Conservation (phyloP, 108 stramenopile species). For the Cylindrotheca fusiformis region DNA sequence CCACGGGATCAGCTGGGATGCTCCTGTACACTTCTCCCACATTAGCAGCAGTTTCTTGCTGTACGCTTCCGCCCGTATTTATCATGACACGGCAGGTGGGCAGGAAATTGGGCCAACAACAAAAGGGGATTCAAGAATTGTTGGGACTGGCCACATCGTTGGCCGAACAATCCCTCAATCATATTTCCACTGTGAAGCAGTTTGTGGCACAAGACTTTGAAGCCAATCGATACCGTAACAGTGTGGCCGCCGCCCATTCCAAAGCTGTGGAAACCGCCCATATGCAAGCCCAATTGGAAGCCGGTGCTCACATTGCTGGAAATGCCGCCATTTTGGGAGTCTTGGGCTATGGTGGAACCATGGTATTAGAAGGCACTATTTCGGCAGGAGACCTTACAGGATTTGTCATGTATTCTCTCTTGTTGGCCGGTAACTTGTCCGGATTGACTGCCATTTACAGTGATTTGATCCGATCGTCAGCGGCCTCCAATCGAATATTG, state of each 20-base stretch:
- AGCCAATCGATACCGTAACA: conserved; percentile 46
- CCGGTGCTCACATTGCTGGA: conserved; percentile 63
- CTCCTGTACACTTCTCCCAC: conserved; percentile 74
- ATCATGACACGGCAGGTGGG: conserved; percentile 59
- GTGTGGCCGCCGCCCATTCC: conserved; percentile 56
- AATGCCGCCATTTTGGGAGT: conserved; percentile 77
- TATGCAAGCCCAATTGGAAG: conserved; percentile 72
- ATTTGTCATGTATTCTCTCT: conserved; percentile 86
- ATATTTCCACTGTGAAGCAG: conserved; percentile 68
- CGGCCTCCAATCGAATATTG: conserved; percentile 59
- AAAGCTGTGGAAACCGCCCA: conserved; percentile 61
- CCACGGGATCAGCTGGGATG: conserved; percentile 55
- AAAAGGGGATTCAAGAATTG: conserved; percentile 58
- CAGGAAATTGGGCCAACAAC: conserved; percentile 42
- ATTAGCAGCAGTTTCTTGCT: conserved; percentile 66
- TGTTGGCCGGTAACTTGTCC: conserved; percentile 78
- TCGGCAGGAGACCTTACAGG: conserved; percentile 79
- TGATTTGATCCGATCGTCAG: conserved; percentile 64
- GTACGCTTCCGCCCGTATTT: conserved; percentile 75
- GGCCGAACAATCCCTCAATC: conserved; percentile 70
- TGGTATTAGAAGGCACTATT: conserved; percentile 58
- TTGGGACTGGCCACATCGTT: conserved; percentile 61
- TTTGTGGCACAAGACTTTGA: conserved; percentile 73
- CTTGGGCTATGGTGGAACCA: conserved; percentile 74
- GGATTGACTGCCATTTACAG: conserved; percentile 69